Conservation (phyloP, 176 grass and related monocot species). For the Juncus effusus region DNA sequence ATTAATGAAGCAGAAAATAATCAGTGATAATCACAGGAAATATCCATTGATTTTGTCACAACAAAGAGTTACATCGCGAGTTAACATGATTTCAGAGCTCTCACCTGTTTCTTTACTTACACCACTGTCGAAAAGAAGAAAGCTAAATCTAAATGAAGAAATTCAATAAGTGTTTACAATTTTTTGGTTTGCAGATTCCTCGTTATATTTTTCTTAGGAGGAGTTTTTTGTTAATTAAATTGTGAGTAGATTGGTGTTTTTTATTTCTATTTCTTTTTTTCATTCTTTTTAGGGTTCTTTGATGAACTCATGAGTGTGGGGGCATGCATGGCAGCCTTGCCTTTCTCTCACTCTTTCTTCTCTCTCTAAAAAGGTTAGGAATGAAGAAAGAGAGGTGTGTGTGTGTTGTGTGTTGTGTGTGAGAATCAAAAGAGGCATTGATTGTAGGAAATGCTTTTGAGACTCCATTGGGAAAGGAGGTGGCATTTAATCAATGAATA, state of each 20-base stretch:
- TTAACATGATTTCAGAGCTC: conserved; percentile 38
- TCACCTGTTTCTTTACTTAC: conserved; percentile 33
- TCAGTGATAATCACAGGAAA: conserved; percentile 39
- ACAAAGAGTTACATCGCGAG: conserved; percentile 30
- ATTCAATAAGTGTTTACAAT: conserved; percentile 34
- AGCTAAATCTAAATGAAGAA: conserved; percentile 31
- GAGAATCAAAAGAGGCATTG: conserved; percentile 20
- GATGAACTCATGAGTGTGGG: conserved; percentile 1
- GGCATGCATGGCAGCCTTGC: conserved; percentile 3
- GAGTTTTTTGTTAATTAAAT: conserved; percentile 20
- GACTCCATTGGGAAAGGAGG: neutral
- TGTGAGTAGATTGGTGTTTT: conserved; percentile 11
- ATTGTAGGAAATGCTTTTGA: conserved; percentile 8
- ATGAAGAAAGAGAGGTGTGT: conserved; percentile 1
- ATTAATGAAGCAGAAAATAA: conserved; percentile 51
- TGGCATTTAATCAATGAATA: conserved; percentile 16
- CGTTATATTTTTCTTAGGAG: conserved; percentile 37
- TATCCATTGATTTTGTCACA: conserved; percentile 25
- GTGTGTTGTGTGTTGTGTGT: neutral
- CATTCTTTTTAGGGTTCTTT: conserved; percentile 11
- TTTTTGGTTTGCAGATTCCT: conserved; percentile 48
- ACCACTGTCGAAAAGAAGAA: conserved; percentile 63
- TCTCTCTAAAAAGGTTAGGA: neutral
- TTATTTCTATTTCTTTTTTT: conserved; percentile 7
- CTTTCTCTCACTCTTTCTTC: neutral